Evolutionary conservation across 2,329 filamentous ascomycete genomes (phyloP).

Genomic region (Exutisphaerella laricina): DNA sequence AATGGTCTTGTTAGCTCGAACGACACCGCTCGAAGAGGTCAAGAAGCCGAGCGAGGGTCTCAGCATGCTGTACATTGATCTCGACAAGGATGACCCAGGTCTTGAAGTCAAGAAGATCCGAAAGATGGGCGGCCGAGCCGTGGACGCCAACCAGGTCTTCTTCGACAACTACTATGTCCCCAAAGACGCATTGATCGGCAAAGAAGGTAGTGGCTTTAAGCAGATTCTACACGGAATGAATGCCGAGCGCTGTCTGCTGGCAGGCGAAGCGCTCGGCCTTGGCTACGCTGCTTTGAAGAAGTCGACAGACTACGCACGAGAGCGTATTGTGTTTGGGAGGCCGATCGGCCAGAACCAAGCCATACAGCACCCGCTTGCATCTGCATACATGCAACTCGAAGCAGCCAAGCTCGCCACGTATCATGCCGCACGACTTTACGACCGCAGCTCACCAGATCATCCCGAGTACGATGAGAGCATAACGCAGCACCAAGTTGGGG

Average conservation of each 20-base stretch:
- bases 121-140: conserved; percentile 79
- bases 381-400: conserved; percentile 57
- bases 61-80: conserved; percentile 73
- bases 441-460: conserved; percentile 38
- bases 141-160: conserved; percentile 84
- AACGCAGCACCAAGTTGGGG: conserved; percentile 45
- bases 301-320: conserved; percentile 41
- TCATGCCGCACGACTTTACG: conserved; percentile 55
- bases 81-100: conserved; percentile 54
- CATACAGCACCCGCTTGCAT: conserved; percentile 54
- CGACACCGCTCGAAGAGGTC: conserved; percentile 62
- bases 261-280: conserved; percentile 72
- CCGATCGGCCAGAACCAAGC: conserved; percentile 57
- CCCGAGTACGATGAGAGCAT: conserved; percentile 34
- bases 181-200: conserved; percentile 59
- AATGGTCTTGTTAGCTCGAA: conserved; percentile 78
- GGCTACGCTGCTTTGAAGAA: conserved; percentile 60
- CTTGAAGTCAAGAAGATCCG: conserved; percentile 66
- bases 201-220: conserved; percentile 71
- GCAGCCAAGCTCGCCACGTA: conserved; percentile 58
- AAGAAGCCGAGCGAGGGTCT: conserved; percentile 68
- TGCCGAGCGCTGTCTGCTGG: conserved; percentile 47
- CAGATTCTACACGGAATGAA: conserved; percentile 52
- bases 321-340: conserved; percentile 50
- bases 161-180: conserved; percentile 72